Conservation (phyloP, 2,329 filamentous ascomycete species). For the Penicillium concentricum region DNA sequence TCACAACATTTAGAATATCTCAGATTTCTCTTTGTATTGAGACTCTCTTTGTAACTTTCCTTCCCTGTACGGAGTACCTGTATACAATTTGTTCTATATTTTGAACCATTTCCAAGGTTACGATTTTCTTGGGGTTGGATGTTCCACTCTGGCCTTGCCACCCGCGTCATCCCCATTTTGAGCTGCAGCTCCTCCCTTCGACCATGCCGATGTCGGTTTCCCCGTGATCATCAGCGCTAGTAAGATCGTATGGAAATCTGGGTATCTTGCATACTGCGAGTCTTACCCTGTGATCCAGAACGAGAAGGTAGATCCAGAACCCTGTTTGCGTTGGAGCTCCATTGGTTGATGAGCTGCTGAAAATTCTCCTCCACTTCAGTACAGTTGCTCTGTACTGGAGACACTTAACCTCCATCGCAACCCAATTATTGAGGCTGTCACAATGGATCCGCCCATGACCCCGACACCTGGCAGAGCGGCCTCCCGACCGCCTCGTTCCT, state of each 20-base stretch:
- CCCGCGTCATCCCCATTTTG: slow-evolving; percentile 19
- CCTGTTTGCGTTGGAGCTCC: not conserved
- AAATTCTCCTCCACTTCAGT: not conserved
- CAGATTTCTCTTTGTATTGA: not conserved
- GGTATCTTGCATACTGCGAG: slow-evolving; percentile 1
- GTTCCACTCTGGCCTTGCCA: slow-evolving; percentile 21
- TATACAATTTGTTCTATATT: not conserved
- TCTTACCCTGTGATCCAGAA: not conserved
- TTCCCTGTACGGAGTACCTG: no score
- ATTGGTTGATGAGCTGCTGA: slow-evolving; percentile 6
- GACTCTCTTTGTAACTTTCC: no score
- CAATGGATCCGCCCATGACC: slow-evolving; percentile 16
- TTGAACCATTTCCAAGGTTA: no score
- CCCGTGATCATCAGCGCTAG: slow-evolving; percentile 10
- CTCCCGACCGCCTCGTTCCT: slow-evolving; percentile 8
- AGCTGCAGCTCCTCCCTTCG: slow-evolving; percentile 14
- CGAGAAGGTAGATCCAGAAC: not conserved
- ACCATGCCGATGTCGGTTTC: slow-evolving; percentile 13
- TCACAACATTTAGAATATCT: not conserved
- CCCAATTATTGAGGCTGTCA: not conserved
- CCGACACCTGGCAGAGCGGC: slow-evolving; percentile 9
- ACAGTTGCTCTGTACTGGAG: not conserved
- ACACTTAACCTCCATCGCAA: not conserved
- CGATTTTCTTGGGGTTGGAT: not conserved
- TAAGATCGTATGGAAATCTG: slow-evolving; percentile 6